Percentiles rank a stretch among this genome's conserved stretches.
phyloP scores from a whole-genome alignment of 1,284 basidiomycete species.

The Ganoderma multipileum region DNA sequence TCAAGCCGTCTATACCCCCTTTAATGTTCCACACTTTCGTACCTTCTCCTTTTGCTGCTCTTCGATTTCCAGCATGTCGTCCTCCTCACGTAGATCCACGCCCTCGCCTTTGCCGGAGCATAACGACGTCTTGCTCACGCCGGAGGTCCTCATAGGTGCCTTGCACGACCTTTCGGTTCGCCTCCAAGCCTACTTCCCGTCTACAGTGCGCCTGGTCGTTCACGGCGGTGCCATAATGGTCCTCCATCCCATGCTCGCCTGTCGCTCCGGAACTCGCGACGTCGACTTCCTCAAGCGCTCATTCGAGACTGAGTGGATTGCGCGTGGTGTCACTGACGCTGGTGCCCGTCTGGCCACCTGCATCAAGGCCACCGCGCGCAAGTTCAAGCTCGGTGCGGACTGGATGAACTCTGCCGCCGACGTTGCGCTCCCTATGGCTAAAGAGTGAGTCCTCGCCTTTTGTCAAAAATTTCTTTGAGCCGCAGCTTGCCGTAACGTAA shows the following conservation, averaged over 20 bases:
- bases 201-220: slow-evolving; percentile 61
- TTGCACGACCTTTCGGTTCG: slow-evolving; percentile 58
- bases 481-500: slow-evolving; percentile 5
- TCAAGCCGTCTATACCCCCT: slow-evolving; percentile 24
- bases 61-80: slow-evolving; percentile 2
- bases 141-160: slow-evolving; percentile 46
- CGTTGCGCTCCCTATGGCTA: slow-evolving; percentile 65
- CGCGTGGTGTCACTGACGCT: slow-evolving; percentile 55
- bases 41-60: neutral
- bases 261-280: slow-evolving; percentile 63
- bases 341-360: slow-evolving; percentile 58
- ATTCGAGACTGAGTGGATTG: slow-evolving; percentile 60
- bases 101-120: slow-evolving; percentile 16
- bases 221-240: slow-evolving; percentile 78
- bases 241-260: slow-evolving; percentile 55
- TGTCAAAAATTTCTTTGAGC: slow-evolving; percentile 10
- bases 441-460: slow-evolving; percentile 51
- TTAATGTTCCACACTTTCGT: slow-evolving; percentile 19
- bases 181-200: slow-evolving; percentile 50
- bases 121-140: slow-evolving; percentile 47
- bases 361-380: slow-evolving; percentile 57
- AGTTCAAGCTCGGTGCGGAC: slow-evolving; percentile 61
- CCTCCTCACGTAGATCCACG: slow-evolving; percentile 11
- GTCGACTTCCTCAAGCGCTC: slow-evolving; percentile 68
- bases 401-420: slow-evolving; percentile 80